These are phyloP conservation scores for Lentinula sp. DNA, from an alignment of 768 basidiomycete species.

Conservation along the genomic window DNA sequence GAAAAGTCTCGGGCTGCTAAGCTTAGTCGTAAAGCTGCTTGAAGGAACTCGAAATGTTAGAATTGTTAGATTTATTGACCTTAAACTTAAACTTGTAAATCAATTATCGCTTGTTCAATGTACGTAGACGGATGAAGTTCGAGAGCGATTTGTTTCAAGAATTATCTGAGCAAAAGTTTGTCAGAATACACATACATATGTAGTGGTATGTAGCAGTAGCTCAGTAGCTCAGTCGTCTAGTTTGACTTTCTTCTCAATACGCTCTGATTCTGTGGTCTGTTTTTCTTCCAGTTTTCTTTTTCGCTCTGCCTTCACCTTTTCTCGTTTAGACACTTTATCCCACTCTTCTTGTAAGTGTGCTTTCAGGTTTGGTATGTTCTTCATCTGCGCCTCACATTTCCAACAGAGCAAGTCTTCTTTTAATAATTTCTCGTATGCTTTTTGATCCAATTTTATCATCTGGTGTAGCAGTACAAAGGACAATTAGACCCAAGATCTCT, in stretches of 20 bases:
- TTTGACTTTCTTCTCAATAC: slow-evolving; percentile 2
- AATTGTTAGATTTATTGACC: not conserved
- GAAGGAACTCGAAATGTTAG: not conserved
- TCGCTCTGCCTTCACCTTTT: slow-evolving; percentile 32
- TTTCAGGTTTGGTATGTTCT: slow-evolving; percentile 73
- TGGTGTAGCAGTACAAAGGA: slow-evolving; percentile 16
- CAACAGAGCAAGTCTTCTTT: slow-evolving; percentile 68
- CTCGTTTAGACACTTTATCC: slow-evolving; percentile 38
- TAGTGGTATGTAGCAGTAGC: not conserved
- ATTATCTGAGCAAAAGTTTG: not conserved
- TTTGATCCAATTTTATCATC: slow-evolving; percentile 48
- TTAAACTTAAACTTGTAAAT: not conserved
- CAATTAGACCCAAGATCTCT: not conserved
- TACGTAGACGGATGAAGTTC: no score
- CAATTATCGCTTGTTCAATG: not conserved
- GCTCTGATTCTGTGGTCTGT: not conserved
- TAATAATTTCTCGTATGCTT: slow-evolving; percentile 57
- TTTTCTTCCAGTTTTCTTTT: slow-evolving; percentile 34
- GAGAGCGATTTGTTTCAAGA: not conserved
- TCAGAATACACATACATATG: not conserved
- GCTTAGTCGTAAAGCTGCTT: slow-evolving; percentile 22
- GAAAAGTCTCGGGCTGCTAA: slow-evolving; percentile 55
- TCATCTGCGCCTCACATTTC: slow-evolving; percentile 54
- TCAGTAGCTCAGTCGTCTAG: not conserved
- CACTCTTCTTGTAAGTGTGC: slow-evolving; percentile 72